Evolutionary conservation across 1,284 basidiomycete species (phyloP).

Genomic region (Cystobasidiaceae sp.): DNA sequence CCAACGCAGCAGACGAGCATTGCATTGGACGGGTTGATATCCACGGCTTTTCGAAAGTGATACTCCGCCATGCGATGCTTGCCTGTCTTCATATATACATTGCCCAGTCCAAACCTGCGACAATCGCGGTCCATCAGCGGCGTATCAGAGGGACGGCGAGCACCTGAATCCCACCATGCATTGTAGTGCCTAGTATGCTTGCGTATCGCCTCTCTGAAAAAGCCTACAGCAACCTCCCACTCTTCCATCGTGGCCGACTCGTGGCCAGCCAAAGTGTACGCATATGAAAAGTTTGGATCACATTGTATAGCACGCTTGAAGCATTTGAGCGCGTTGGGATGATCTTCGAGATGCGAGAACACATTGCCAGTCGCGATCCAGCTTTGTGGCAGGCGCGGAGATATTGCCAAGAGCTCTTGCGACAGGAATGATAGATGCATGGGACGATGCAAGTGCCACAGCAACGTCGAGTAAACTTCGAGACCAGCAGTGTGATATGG

Average conservation of each 20-base stretch:
- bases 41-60: slow-evolving; percentile 80
- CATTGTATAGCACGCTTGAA: slow-evolving; percentile 74
- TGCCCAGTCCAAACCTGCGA: slow-evolving; percentile 90
- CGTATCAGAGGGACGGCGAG: background rate
- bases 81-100: slow-evolving; percentile 85
- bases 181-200: slow-evolving; percentile 86
- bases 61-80: slow-evolving; percentile 86
- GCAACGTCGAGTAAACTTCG: slow-evolving; percentile 86
- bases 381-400: slow-evolving; percentile 72
- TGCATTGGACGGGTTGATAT: slow-evolving; percentile 85
- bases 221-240: slow-evolving; percentile 76
- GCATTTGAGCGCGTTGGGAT: slow-evolving; percentile 81
- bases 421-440: slow-evolving; percentile 80
- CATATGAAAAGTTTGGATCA: slow-evolving; percentile 76
- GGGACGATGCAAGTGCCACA: slow-evolving; percentile 82
- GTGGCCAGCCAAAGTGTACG: slow-evolving; percentile 87
- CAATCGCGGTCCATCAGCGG: background rate
- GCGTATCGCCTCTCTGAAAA: slow-evolving; percentile 81
- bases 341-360: slow-evolving; percentile 85
- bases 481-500: slow-evolving; percentile 81
- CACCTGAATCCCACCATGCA: slow-evolving; percentile 64
- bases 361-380: slow-evolving; percentile 94
- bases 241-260: slow-evolving; percentile 86
- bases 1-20: slow-evolving; percentile 51
- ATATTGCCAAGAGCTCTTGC: slow-evolving; percentile 76